phyloP scores from a whole-genome alignment of 176 grass and related monocot species.

The Avena eriantha region DNA sequence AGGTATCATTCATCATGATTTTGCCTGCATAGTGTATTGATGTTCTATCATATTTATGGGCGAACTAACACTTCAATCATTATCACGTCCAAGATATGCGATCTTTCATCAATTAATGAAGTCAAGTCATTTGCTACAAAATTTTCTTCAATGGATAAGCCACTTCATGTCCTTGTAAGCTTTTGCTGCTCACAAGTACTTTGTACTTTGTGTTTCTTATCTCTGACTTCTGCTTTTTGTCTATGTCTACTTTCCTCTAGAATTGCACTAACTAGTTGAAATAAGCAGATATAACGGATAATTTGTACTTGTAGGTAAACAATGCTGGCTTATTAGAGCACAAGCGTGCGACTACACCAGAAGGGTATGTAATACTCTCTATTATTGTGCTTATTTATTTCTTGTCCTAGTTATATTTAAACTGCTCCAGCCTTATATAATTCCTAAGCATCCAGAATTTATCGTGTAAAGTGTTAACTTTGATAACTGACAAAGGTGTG shows the following conservation, averaged over 20 bases:
- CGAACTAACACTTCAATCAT: background rate
- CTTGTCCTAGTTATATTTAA: background rate
- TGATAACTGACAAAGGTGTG: background rate
- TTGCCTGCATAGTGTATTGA: background rate
- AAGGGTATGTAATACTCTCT: constrained; percentile 59
- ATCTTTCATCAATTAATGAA: constrained; percentile 78
- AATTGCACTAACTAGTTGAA: background rate
- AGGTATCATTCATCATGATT: constrained; percentile 51
- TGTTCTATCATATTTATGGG: background rate
- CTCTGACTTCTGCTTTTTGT: background rate
- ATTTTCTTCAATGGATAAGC: constrained; percentile 69
- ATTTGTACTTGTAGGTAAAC: constrained; percentile 73
- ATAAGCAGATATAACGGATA: background rate
- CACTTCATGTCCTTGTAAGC: constrained; percentile 88
- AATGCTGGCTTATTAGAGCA: constrained; percentile 91
- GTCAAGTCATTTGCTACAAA: constrained; percentile 79
- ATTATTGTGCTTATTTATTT: background rate
- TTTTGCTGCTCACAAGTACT: background rate
- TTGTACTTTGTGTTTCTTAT: background rate
- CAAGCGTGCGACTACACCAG: constrained; percentile 63
- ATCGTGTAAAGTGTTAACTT: background rate
- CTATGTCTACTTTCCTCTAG: background rate
- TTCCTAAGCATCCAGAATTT: background rate
- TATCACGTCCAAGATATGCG: constrained; percentile 68
- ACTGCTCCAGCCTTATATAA: background rate